These are phyloP conservation scores for Pseudonitzschia multiseries DNA, from an alignment of 108 stramenopile species.

Conservation along the genomic window DNA sequence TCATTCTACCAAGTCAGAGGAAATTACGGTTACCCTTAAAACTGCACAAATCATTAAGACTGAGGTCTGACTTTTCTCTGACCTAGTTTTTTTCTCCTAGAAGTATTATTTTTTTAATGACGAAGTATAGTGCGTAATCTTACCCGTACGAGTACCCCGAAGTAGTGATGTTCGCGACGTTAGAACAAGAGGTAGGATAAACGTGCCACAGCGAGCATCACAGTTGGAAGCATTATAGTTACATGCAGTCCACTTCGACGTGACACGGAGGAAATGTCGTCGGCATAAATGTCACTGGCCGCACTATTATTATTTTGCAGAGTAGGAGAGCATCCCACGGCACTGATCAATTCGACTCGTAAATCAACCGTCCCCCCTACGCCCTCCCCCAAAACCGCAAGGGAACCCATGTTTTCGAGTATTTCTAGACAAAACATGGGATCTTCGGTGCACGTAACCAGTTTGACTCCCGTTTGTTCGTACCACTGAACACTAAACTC, in stretches of 20 bases:
- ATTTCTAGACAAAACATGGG: slow-evolving; percentile 26
- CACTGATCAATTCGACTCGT: slow-evolving; percentile 35
- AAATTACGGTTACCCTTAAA: too few relatives aligned
- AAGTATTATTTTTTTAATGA: too few relatives aligned
- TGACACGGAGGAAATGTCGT: background rate
- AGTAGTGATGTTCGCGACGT: too few relatives aligned
- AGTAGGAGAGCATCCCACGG: slow-evolving; percentile 31
- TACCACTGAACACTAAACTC: slow-evolving; percentile 42
- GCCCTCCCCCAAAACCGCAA: slow-evolving; percentile 52
- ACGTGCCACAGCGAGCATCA: background rate
- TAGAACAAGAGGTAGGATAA: background rate
- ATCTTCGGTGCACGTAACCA: slow-evolving; percentile 36
- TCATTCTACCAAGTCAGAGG: too few relatives aligned
- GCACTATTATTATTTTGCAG: background rate
- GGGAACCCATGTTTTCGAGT: slow-evolving; percentile 32
- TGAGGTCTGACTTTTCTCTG: too few relatives aligned
- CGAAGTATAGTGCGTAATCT: too few relatives aligned
- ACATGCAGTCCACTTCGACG: background rate
- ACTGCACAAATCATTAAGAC: too few relatives aligned
- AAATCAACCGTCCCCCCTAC: slow-evolving; percentile 39
- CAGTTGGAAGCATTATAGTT: background rate
- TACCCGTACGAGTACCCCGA: too few relatives aligned
- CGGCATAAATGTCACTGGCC: background rate
- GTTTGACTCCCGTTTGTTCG: slow-evolving; percentile 39
- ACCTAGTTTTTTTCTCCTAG: too few relatives aligned